Evolutionary conservation across 2,329 filamentous ascomycete genomes (phyloP), one percentile per base, ranked within the genome.

Genomic region (Neonectria punicea): DNA sequence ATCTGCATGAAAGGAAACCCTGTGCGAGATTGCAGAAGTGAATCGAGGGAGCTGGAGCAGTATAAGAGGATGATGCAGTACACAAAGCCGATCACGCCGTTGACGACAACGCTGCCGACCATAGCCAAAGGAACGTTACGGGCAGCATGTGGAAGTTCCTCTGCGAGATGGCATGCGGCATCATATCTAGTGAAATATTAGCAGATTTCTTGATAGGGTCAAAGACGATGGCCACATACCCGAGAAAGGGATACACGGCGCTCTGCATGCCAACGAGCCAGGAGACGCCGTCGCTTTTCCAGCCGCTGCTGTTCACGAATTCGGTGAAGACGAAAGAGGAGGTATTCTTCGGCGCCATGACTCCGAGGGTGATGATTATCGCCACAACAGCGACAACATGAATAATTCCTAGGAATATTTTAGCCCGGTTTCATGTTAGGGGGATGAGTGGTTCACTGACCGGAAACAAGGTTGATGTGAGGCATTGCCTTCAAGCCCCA

Each of bases 1-100:
- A 82, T 77, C 36, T 83, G 79, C 70, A 83, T 81, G 53, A 81
- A 81, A 0, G 80, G 81, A 13, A 81, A 82, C 0, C 82, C 82
- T 0, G 79, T 82, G 0, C 78, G 75, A 0, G 81, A 81, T 0
- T 74, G 53, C 2, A 84, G 74, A 3, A 85, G 70, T 0, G 71
- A 68, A 1, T 81, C 72, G 1, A 84, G 74, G 4, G 71, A 67
- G 1, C 81, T 81, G 0, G 82, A 77, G 1, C 77, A 80, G 71
- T 80, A 86, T 1, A 85, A 74, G 0, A 86, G 71, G 6, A 84
- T 72, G 57, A 83, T 75, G 34, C 74, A 76, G 65, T 80, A 84
- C 3, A 75, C 73, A 2, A 85, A 73, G 3, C 83, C 84, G 53
- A 85, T 78, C 1, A 85, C 53, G 0, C 83, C 83, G 54, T 85